Base-by-base conservation (phyloP, 768 basidiomycete genomes). In the Candolleomyces efflorescens region DNA sequence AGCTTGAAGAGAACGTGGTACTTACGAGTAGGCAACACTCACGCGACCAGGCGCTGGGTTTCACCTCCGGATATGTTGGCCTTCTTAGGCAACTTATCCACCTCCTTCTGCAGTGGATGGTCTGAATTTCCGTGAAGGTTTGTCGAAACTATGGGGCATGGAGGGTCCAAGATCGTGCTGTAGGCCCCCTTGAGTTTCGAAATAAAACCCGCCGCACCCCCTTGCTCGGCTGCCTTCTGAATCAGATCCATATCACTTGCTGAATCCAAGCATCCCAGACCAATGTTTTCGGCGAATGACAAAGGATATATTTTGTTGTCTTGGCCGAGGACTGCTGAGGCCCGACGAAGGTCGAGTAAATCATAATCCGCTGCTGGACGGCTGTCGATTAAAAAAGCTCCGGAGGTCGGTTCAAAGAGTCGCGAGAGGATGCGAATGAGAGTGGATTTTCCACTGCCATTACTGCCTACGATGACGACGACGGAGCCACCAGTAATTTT, bases 381-480 rank as follows among this genome's bases (percentile, higher is more conserved):
- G 6, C 73, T 76, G 53, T 85, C 78, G 36, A 84, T 68, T 15
- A 77, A 63, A 5, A 85, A 47, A 6, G 72, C 62, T 0, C 82
- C 84, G 0, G 69, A 66, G 0, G 72, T 71, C 0, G 77, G 73
- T 50, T 81, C 77, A 62, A 80, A 83, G 3, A 83, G 63, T 0
- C 81, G 69, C 0, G 80, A 71, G 3, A 86, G 66, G 12, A 85
- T 68, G 46, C 81, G 81, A 17, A 84, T 68, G 18, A 84, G 59
- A 0, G 82, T 81, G 3, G 79, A 78, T 60, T 84, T 84, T 1
- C 82, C 82, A 53, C 77, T 77, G 5, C 83, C 83, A 60, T 85
- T 86, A 2, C 69, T 69, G 24, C 84, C 83, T 6, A 86, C 83
- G n/a, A 86, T 70, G 36, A 84, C 78, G 17, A 81, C 77, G 12